Percentiles rank a stretch among this genome's conserved stretches.
These are phyloP conservation scores for Metschnikowia borealis DNA, from an alignment of 805 yeast species.

Conservation along the genomic window DNA sequence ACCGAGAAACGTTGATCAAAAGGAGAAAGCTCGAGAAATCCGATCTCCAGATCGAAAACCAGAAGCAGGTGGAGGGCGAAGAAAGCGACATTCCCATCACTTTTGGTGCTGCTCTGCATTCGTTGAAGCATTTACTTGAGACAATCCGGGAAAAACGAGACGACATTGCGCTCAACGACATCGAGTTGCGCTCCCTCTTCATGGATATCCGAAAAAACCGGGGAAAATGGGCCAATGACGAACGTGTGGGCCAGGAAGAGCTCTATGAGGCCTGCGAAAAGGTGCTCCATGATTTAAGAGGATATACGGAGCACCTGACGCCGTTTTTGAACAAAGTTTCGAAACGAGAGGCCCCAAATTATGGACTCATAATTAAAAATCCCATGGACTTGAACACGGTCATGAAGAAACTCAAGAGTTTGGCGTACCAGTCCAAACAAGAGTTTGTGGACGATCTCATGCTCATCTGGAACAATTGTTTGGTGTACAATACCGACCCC, in stretches of 20 bases:
- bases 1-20: constrained; percentile 68
- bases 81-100: constrained; percentile 26
- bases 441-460: constrained; percentile 93
- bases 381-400: constrained; percentile 98
- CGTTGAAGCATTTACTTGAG: constrained; percentile 71
- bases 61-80: constrained; percentile 11
- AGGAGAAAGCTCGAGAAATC: constrained; percentile 75
- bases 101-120: constrained; percentile 36
- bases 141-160: constrained; percentile 78
- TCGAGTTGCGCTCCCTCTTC: constrained; percentile 77
- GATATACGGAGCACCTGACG: constrained; percentile 93
- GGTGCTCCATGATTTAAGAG: constrained; percentile 83
- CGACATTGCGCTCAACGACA: constrained; percentile 68
- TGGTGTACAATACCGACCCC: constrained; percentile 92
- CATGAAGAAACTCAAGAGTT: constrained; percentile 76
- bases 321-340: constrained; percentile 95
- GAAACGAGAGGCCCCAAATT: constrained; percentile 96
- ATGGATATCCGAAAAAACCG: constrained; percentile 92
- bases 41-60: constrained; percentile 59
- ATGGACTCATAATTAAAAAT: constrained; percentile 78
- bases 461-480: constrained; percentile 93
- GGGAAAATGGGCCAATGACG: constrained; percentile 97
- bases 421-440: constrained; percentile 77
- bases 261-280: constrained; percentile 96
- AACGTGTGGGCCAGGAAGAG: constrained; percentile 94